A percentile compares a stretch with the other conserved stretches of the same genome.
phyloP scores from a whole-genome alignment of 129 eudicot genomes.

The Escallonia rubra region DNA sequence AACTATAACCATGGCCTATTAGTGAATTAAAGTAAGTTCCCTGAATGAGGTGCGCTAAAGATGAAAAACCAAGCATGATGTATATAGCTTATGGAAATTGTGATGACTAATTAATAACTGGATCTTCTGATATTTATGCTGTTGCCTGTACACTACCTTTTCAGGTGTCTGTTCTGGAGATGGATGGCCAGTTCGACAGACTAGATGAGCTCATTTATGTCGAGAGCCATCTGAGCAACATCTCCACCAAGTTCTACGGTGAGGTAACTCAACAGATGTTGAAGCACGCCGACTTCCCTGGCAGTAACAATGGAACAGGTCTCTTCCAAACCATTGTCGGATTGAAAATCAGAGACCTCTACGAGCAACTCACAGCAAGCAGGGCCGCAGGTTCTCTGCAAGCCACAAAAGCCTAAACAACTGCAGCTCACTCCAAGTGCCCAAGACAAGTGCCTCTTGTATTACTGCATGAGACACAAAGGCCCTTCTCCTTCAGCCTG shows the following conservation, averaged over 20 bases:
- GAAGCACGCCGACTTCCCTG: conserved; percentile 88
- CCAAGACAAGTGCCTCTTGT: conserved; percentile 3
- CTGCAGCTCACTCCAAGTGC: too few relatives aligned
- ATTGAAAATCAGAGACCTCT: conserved; percentile 87
- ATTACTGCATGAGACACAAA: not conserved
- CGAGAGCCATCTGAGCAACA: conserved; percentile 94
- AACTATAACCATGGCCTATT: too few relatives aligned
- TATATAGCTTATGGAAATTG: too few relatives aligned
- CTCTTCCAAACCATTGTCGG: conserved; percentile 92
- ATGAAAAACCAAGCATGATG: too few relatives aligned
- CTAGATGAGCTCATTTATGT: conserved; percentile 89
- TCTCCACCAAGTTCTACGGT: conserved; percentile 92
- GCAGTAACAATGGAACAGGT: conserved; percentile 98
- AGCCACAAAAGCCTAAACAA: conserved; percentile 71
- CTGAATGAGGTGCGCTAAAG: too few relatives aligned
- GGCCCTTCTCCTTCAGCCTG: conserved; percentile 13
- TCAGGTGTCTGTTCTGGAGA: conserved; percentile 92
- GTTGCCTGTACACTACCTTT: too few relatives aligned
- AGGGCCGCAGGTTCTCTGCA: conserved; percentile 51
- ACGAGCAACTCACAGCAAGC: conserved; percentile 67
- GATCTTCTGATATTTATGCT: too few relatives aligned
- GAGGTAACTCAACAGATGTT: conserved; percentile 95
- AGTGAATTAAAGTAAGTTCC: too few relatives aligned
- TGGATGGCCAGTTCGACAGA: conserved; percentile 98
- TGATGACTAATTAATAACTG: too few relatives aligned